Base-by-base conservation (phyloP, 805 yeast species). In the Schizosaccharomyces pombe region DNA sequence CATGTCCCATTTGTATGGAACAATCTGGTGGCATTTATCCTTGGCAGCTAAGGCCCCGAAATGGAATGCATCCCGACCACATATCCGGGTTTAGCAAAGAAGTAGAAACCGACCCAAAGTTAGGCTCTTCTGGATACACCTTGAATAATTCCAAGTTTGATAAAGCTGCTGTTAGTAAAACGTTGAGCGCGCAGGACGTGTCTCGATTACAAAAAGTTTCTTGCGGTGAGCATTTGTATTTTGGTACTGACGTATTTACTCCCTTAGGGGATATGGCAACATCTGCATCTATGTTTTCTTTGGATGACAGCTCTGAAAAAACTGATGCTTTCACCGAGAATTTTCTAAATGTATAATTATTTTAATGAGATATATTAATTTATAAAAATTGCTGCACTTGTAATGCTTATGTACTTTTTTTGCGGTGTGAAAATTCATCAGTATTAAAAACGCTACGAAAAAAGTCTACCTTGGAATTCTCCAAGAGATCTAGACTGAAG, bases 101-200 rank as follows among this genome's bases (percentile, higher is more conserved):
- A n/a, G n/a, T n/a, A n/a, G n/a, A n/a, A n/a, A n/a, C n/a, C n/a
- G n/a, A n/a, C n/a, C n/a, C n/a, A n/a, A n/a, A n/a, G n/a, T n/a
- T n/a, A n/a, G n/a, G n/a, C n/a, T n/a, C n/a, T n/a, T n/a, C n/a
- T n/a, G n/a, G n/a, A n/a, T n/a, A n/a, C n/a, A n/a, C n/a, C n/a
- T n/a, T n/a, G n/a, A n/a, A n/a, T n/a, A n/a, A n/a, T n/a, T n/a
- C n/a, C n/a, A n/a, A n/a, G n/a, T n/a, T n/a, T n/a, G n/a, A n/a
- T n/a, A n/a, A n/a, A n/a, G n/a, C n/a, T n/a, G n/a, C n/a, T n/a
- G n/a, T n/a, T n/a, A n/a, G n/a, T n/a, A n/a, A n/a, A n/a, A n/a
- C n/a, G n/a, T n/a, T n/a, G n/a, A n/a, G 49, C 30, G 26, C 26
- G 49, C 49, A 22, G 49, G 49, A 43, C 49, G 26, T 26, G 49